Base-by-base conservation (phyloP, 768 basidiomycete species). In the Phylloporus sp. region DNA sequence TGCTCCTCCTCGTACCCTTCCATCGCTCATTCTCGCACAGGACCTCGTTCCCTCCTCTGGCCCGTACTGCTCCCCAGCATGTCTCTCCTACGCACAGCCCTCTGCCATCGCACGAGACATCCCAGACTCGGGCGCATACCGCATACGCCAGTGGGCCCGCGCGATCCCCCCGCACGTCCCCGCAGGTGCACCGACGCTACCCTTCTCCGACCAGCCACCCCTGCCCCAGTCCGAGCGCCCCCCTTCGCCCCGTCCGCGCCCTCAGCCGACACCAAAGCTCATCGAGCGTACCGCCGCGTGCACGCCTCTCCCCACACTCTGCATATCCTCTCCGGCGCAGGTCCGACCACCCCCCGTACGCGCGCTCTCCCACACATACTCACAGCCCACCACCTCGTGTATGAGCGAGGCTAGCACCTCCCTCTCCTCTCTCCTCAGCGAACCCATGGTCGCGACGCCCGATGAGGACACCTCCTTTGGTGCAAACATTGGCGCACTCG, bases 31-130 rank as follows among this genome's bases (percentile, higher is more conserved):
- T 0, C 1, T 2, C 34, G n/a, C 56, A 52, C 64, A 66, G 59
- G 55, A 62, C n/a, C 52, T 49, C 48, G 48, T 48, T 42, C 51
- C 54, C 26, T 64, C 66, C 41, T 42, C 41, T 1, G 67, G 67
- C 7, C 70, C 73, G 5, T 86, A 84, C 68, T 86, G 85, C 70
- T 84, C 82, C 0, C 75, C 77, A 31, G 67, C 74, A 43, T 70
- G 70, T 55, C 63, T 70, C 23, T 60, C 67, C 4, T 58, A 66
- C 23, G 71, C 72, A 10, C 73, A 74, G 31, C 73, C 74, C 3
- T 64, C 75, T 0, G 43, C 56, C 1, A 9, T 58, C 5, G 45
- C 55, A 2, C 5, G 7, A 1, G 41, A 52, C 0, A 26, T 38
- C 35, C 36, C 53, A 0, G 6, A 50, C 15, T 55, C 64, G 0